Conservation (phyloP, 805 yeast genomes). For the Candida qinlingensis region DNA sequence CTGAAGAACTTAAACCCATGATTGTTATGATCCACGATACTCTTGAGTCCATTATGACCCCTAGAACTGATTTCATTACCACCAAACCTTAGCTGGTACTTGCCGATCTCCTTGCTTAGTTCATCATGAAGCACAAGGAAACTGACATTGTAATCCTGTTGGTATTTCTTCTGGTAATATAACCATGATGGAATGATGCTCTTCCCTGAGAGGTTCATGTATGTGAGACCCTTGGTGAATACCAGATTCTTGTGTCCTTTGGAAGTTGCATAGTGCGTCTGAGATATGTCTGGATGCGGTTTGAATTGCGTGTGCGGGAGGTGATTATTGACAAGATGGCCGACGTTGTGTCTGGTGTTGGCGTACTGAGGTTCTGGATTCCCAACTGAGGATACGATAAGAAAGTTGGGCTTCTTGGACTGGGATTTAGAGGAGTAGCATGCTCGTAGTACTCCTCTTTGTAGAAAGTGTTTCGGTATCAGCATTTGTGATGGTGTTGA, state of each 20-base stretch:
- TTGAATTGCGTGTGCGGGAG: constrained; percentile 14
- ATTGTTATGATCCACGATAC: constrained; percentile 35
- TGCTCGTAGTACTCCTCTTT: neutral
- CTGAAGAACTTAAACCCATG: constrained; percentile 41
- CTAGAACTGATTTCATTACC: constrained; percentile 48
- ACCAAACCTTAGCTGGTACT: constrained; percentile 53
- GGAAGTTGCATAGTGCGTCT: constrained; percentile 3
- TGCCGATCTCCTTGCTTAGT: constrained; percentile 59
- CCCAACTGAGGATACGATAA: constrained; percentile 55
- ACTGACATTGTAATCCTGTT: constrained; percentile 28
- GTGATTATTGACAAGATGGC: constrained; percentile 49
- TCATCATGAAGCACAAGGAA: constrained; percentile 78
- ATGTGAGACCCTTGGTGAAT: constrained; percentile 47
- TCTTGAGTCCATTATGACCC: constrained; percentile 82
- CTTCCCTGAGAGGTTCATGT: constrained; percentile 71
- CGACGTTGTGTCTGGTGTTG: constrained; percentile 74
- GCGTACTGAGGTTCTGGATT: constrained; percentile 64
- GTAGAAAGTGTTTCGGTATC: neutral
- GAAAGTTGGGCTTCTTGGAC: constrained; percentile 15
- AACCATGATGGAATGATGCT: constrained; percentile 46
- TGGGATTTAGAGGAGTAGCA: neutral
- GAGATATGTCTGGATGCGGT: neutral
- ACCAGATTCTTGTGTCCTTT: constrained; percentile 28
- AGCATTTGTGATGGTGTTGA: neutral
- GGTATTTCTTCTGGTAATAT: constrained; percentile 24